phyloP scores from a whole-genome alignment of 1,284 basidiomycete genomes.

The Wallemia hederae region DNA sequence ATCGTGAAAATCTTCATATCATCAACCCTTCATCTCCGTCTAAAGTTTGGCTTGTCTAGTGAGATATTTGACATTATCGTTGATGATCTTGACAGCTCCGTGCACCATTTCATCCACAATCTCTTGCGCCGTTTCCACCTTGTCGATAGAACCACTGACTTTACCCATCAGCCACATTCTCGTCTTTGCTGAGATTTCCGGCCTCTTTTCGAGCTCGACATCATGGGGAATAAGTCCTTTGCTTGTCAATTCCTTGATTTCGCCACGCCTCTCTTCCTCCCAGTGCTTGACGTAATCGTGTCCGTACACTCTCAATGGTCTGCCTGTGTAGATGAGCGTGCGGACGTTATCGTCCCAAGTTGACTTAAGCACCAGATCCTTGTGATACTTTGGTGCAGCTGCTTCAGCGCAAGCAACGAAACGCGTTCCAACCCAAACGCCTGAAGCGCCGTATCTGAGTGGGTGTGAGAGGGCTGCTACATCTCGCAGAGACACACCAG shows the following conservation, averaged over 20 bases:
- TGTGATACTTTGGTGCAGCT: constrained; percentile 49
- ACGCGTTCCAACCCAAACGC: constrained; percentile 31
- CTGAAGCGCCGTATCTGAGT: not conserved
- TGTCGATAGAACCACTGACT: constrained; percentile 43
- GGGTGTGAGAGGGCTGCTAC: not conserved
- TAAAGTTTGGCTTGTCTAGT: not conserved
- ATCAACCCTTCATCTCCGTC: not conserved
- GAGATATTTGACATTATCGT: constrained; percentile 1
- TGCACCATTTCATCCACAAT: constrained; percentile 55
- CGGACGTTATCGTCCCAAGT: constrained; percentile 27
- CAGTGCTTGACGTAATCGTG: constrained; percentile 53
- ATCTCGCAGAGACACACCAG: constrained; percentile 23
- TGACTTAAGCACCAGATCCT: constrained; percentile 33
- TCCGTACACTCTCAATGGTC: constrained; percentile 50
- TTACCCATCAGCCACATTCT: constrained; percentile 46
- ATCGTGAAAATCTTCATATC: not conserved
- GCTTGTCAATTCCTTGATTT: constrained; percentile 44
- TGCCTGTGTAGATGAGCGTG: constrained; percentile 60
- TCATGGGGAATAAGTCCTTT: constrained; percentile 45
- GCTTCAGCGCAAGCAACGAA: constrained; percentile 63
- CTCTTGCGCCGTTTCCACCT: constrained; percentile 41
- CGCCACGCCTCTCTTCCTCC: constrained; percentile 35
- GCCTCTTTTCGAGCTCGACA: constrained; percentile 38
- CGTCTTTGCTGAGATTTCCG: constrained; percentile 37
- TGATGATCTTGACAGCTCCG: constrained; percentile 28